Base-by-base conservation (phyloP, 805 yeast genomes). In the Hanseniaspora valbyensis region DNA sequence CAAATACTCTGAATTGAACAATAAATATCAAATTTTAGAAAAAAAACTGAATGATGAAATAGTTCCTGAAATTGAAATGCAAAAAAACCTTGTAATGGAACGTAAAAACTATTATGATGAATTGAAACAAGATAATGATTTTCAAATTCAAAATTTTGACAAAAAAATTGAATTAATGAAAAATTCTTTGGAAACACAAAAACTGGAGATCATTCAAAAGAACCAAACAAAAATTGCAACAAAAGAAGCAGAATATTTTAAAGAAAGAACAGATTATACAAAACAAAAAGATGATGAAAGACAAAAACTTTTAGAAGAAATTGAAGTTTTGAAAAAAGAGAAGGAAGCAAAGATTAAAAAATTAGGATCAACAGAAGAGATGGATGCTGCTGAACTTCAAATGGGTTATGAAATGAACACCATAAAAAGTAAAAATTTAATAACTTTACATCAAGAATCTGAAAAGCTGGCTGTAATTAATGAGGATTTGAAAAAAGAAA, bases 191-290 rank as follows among this genome's bases (percentile, higher is more conserved):
- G 50, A 55, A 24, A 24, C 53, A 2, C 50, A 54, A 46, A 42
- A 43, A 42, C 60, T 54, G 42, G 57, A 58, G 48, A 37, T 21
- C 45, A 59, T 53, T n/a, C 60, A 57, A 46, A 32, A 42, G 14
- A 58, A 53, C 22, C 54, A 55, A 21, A 58, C 56, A 24, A 56
- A 58, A 6, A 49, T 57, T 19, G 57, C 64, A 1, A 57, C 62
- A 56, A 62, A 66, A 1, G 41, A 63, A 8, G 66, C 67, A 50
- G 71, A 64, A 22, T 58, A 64, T 28, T 74, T 70, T 41, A 55
- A 70, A 24, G 68, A 68, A 28, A 65, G 61, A 44, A 64, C 56
- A 38, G 65, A 62, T 39, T 53, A 65, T 7, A 33, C 39, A 56
- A 57, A 57, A 18, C 58, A 63, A 36, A 59, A 62, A 26, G 63